Conservation (phyloP, 306 rosid genomes). For the Cucurbita argyrosperma region DNA sequence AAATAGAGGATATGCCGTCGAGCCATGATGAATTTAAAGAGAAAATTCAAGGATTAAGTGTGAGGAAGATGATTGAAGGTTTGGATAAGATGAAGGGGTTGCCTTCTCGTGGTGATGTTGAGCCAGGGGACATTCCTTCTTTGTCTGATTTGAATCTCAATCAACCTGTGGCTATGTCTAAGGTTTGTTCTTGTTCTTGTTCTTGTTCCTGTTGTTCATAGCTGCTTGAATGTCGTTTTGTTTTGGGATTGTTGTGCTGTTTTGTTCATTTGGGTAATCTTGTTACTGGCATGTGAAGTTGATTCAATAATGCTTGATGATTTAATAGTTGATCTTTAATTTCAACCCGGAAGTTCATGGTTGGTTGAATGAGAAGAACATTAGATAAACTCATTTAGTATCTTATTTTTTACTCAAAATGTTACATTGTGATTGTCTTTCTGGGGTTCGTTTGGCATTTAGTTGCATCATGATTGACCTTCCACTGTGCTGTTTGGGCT, state of each 20-base stretch:
- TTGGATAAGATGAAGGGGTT: slow-evolving; percentile 78
- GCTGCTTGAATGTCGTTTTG: background rate
- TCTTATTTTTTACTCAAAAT: background rate
- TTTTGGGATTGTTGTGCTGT: slow-evolving; percentile 3
- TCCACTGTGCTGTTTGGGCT: background rate
- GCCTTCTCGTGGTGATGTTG: slow-evolving; percentile 80
- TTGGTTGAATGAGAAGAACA: background rate
- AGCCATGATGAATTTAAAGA: slow-evolving; percentile 74
- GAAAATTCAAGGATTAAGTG: slow-evolving; percentile 52
- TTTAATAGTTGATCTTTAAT: background rate
- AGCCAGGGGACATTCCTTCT: slow-evolving; percentile 78
- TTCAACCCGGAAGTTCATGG: background rate
- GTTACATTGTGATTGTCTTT: background rate
- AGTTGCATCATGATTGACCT: background rate
- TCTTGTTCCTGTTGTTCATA: background rate
- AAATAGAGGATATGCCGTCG: slow-evolving; percentile 78
- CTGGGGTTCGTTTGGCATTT: background rate
- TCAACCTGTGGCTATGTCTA: slow-evolving; percentile 51
- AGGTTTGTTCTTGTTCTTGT: slow-evolving; percentile 25
- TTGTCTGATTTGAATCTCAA: slow-evolving; percentile 69
- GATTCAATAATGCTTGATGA: too few relatives aligned
- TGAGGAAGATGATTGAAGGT: slow-evolving; percentile 74
- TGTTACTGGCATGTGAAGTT: too few relatives aligned
- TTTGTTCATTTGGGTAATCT: background rate
- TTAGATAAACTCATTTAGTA: background rate